A percentile compares a stretch with the other conserved stretches of the same genome.
Evolutionary conservation across 148 eudicot genomes (phyloP).

Genomic region (Spergularia bocconei): DNA sequence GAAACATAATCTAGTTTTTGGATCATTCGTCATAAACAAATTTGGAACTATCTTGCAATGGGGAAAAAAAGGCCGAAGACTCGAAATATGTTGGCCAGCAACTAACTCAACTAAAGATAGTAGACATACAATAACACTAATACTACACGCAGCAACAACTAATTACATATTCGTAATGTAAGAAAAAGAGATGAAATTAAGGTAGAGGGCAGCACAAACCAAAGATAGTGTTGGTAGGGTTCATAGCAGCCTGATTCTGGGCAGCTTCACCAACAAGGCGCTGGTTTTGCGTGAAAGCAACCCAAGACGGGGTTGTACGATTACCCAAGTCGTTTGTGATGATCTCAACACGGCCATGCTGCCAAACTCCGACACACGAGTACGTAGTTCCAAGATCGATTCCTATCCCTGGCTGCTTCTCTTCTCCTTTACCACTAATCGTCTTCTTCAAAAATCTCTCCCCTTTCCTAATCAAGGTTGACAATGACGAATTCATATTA

Average conservation of each 20-base stretch:
- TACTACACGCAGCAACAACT: too few species aligned
- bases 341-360: conserved; percentile 19
- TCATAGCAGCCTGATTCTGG: background rate
- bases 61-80: too few species aligned
- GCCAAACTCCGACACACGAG: conserved; percentile 21
- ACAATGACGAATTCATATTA: too few species aligned
- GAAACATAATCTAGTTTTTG: too few species aligned
- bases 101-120: too few species aligned
- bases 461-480: background rate
- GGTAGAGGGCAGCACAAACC: background rate
- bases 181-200: too few species aligned
- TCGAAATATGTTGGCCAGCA: too few species aligned
- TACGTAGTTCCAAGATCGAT: conserved; percentile 20
- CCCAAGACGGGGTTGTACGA: conserved; percentile 23
- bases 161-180: too few species aligned
- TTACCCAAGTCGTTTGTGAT: conserved; percentile 21
- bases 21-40: too few species aligned
- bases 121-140: too few species aligned
- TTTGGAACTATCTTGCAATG: too few species aligned
- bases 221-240: conserved; percentile 15
- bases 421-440: background rate
- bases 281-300: conserved; percentile 8
- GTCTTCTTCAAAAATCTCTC: background rate
- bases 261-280: conserved; percentile 24
- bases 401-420: conserved; percentile 2